These are phyloP conservation scores for Macadamia integrifolia DNA, from an alignment of 164 flowering plant species.

Conservation along the genomic window DNA sequence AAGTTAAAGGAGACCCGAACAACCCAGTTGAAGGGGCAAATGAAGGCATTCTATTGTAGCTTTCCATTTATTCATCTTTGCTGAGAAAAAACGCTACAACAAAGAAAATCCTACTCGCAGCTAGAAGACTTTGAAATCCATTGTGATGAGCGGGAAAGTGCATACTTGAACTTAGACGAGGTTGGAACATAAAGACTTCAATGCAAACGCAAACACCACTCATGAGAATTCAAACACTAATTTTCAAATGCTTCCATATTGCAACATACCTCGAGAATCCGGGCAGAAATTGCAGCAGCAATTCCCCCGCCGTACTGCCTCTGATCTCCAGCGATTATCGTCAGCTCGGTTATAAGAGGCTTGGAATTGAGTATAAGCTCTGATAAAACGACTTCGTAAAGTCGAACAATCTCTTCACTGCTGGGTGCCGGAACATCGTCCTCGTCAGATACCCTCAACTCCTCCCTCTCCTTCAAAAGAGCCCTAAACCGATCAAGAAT, in stretches of 20 bases:
- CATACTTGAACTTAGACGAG: no score
- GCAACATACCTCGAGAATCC: slow-evolving; percentile 73
- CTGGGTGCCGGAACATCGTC: slow-evolving; percentile 26
- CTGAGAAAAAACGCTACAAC: not conserved
- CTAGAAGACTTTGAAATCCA: not conserved
- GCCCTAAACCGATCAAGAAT: slow-evolving; percentile 59
- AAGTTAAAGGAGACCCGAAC: not conserved
- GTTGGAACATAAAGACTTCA: not conserved
- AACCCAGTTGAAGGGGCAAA: not conserved
- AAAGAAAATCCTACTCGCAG: not conserved
- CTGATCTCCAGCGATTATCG: slow-evolving; percentile 91
- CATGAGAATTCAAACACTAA: not conserved
- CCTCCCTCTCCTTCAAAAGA: slow-evolving; percentile 59
- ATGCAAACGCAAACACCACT: not conserved
- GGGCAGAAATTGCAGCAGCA: slow-evolving; percentile 76
- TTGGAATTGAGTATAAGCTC: slow-evolving; percentile 83
- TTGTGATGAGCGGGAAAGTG: not conserved
- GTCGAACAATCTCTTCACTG: slow-evolving; percentile 56
- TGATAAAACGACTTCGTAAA: slow-evolving; percentile 58
- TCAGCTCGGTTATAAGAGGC: slow-evolving; percentile 92
- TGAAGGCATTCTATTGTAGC: not conserved
- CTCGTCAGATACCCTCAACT: slow-evolving; percentile 33
- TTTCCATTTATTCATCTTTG: not conserved
- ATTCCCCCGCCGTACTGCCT: slow-evolving; percentile 65
- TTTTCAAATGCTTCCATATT: not conserved